Evolutionary conservation across 257 asterid genomes (phyloP), one percentile per base, ranked within the genome.

Genomic region (Capsicum rhomboideum): DNA sequence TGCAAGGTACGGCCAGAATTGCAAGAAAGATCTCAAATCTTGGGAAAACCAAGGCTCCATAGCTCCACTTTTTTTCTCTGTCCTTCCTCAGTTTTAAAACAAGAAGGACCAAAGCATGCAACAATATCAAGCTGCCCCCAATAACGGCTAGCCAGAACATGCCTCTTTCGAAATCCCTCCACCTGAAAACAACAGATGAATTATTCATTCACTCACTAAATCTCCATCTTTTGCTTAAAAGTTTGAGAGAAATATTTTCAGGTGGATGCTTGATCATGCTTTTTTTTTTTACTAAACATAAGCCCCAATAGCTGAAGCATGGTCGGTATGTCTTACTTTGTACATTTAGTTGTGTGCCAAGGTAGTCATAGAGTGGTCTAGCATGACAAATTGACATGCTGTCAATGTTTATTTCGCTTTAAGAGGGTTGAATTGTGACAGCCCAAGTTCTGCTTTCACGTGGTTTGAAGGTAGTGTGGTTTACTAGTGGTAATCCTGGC

Each of bases 131-230:
- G 88, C 94, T 55, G 86, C 92, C 92, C 3, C 90, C 88, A 23
- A 94, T 92, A 31, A 91, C 88, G 1, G 94, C 97, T 85, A 94
- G 81, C 99, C 99, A 93, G 85, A 95, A 94, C 96, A 95, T 91
- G 91, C 95, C 92, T 89, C 98, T 83, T 56, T 91, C 84, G 89
- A 95, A 95, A 85, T 94, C 95, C 87, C 97, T 91, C 98, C 99
- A 95, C 91, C 99, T 95, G 69, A 68, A 85, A 84, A 75, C 52
- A 83, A 26, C 82, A 83, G 20, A 44, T 21, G 10, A 59, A 63
- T 78, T 26, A 69, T 46, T 58, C 71, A 81, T 72, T 75, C 72
- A 4, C 12, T 11, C 34, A 42, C 55, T 54, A 80, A 61, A 85
- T 40, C 49, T 17, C 61, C 17, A 75, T 13, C 61, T 49, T 49